These are phyloP conservation scores for Globisporangium solare DNA, from an alignment of 352 stramenopile genomes.

Conservation along the genomic window DNA sequence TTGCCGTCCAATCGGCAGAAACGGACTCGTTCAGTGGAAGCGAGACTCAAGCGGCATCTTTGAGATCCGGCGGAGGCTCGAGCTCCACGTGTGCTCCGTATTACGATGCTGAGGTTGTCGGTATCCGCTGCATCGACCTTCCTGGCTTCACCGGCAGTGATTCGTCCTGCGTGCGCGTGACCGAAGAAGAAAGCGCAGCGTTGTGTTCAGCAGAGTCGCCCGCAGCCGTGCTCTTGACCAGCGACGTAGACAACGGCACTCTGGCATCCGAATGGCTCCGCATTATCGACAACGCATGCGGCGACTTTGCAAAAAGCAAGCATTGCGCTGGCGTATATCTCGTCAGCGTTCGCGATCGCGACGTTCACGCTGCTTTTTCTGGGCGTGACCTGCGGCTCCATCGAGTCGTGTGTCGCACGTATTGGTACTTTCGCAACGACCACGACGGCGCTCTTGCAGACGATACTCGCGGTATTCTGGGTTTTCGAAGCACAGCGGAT, in stretches of 20 bases:
- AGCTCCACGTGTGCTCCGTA: slow-evolving; percentile 39
- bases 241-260: background rate
- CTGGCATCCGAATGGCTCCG: slow-evolving; percentile 25
- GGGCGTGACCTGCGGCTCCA: slow-evolving; percentile 35
- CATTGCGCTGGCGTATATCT: slow-evolving; percentile 24
- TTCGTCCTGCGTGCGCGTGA: slow-evolving; percentile 17
- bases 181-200: slow-evolving; percentile 18
- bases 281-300: slow-evolving; percentile 40
- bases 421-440: slow-evolving; percentile 23
- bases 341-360: slow-evolving; percentile 17
- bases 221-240: slow-evolving; percentile 26
- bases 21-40: background rate
- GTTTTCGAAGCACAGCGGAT: slow-evolving; percentile 23
- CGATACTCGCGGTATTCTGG: slow-evolving; percentile 35
- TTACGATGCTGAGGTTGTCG: slow-evolving; percentile 24
- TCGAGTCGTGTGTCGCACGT: slow-evolving; percentile 37
- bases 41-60: slow-evolving; percentile 6
- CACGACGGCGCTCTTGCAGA: slow-evolving; percentile 21
- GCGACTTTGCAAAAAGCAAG: slow-evolving; percentile 25
- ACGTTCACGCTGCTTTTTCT: slow-evolving; percentile 28
- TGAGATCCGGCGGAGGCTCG: background rate
- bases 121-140: slow-evolving; percentile 23
- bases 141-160: background rate
- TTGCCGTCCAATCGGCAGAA: slow-evolving; percentile 34
- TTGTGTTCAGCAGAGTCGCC: slow-evolving; percentile 26